Evolutionary conservation across 345 rosid genomes (phyloP).

Genomic region (Gossypium stocksii): DNA sequence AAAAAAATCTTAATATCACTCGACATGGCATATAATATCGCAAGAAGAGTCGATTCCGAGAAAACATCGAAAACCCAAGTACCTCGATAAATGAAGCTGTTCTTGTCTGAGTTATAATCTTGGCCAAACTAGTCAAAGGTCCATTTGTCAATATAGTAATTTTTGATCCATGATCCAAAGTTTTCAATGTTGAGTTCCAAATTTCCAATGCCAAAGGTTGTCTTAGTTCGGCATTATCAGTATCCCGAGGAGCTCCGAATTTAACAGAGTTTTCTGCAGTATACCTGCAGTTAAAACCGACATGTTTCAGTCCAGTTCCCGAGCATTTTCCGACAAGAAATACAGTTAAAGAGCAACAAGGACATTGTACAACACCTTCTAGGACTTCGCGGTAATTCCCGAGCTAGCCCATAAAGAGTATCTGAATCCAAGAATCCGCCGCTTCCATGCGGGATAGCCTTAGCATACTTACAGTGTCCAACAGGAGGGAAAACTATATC

Average conservation of each 20-base stretch:
- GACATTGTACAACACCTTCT: constrained; percentile 46
- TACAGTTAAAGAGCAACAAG: neutral
- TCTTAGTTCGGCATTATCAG: constrained; percentile 63
- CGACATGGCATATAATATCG: neutral
- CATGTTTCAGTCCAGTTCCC: constrained; percentile 11
- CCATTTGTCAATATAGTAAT: constrained; percentile 74
- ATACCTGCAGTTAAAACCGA: constrained; percentile 38
- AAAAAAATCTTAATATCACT: neutral
- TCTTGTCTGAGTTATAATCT: constrained; percentile 39
- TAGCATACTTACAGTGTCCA: constrained; percentile 74
- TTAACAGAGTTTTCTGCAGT: constrained; percentile 67
- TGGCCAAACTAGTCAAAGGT: constrained; percentile 77
- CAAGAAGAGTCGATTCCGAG: neutral
- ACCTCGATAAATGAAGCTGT: constrained; percentile 54
- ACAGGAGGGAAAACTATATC: constrained; percentile 40
- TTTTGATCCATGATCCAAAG: constrained; percentile 42
- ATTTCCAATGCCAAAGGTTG: constrained; percentile 73
- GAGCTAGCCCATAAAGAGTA: constrained; percentile 84
- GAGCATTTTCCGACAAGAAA: neutral
- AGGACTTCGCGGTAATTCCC: constrained; percentile 74
- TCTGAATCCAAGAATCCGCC: constrained; percentile 90
- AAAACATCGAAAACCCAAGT: constrained; percentile 2
- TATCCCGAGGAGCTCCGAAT: constrained; percentile 68
- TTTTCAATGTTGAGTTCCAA: constrained; percentile 45
- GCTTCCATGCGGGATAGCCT: constrained; percentile 71